Base-by-base conservation (phyloP, 139 green algal species). In the Closterium sp. region DNA sequence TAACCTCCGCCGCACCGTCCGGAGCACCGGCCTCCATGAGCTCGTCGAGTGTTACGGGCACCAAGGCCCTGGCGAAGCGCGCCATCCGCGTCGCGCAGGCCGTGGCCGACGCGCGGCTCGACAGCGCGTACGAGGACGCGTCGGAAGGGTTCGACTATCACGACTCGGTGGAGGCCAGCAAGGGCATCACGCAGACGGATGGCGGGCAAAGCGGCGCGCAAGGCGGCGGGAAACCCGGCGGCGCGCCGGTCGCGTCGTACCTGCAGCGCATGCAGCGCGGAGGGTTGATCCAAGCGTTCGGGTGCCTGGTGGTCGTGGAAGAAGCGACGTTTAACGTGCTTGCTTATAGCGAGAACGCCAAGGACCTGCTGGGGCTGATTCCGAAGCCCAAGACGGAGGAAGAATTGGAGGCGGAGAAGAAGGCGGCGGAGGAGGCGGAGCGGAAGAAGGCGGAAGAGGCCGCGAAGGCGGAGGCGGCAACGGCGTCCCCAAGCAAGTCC, bases 261-360 rank as follows among this genome's bases (percentile, higher is more conserved):
- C 86, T 93, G 34, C 90, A 93, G 85, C 90, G 90, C 86, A 93
- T 93, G 90, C 90, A 93, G 42, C 90, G 90, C 27, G 90, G 90
- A 1, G 90, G 90, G n/a, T 4, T 90, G n/a, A 86, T 84, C 11
- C 90, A 93, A 42, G 29, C 27, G 27, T 93, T 93, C 90, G 90
- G 90, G 7, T 93, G 90, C 42, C 34, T 93, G 29, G 27, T 93
- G 6, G 90, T 42, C 27, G 85, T 93, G 19, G 84, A 93, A 38
- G 90, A 93, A 29, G 90, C 9, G 19, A 87, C 29, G n/a, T 93
- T 93, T 85, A 24, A 28, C 38, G 86, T 93, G 30, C 45, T 93
- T 10, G 90, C 90, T 11, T 90, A 70, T 30, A 93, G 85, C 31
- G 90, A 93, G 85, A 93, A 93, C 86, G 79, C 90, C n/a, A 22